A percentile compares a stretch with the other conserved stretches of the same genome.
These are phyloP conservation scores for Aegilops sharonensis DNA, from an alignment of 176 grass and related monocot species.

Conservation along the genomic window DNA sequence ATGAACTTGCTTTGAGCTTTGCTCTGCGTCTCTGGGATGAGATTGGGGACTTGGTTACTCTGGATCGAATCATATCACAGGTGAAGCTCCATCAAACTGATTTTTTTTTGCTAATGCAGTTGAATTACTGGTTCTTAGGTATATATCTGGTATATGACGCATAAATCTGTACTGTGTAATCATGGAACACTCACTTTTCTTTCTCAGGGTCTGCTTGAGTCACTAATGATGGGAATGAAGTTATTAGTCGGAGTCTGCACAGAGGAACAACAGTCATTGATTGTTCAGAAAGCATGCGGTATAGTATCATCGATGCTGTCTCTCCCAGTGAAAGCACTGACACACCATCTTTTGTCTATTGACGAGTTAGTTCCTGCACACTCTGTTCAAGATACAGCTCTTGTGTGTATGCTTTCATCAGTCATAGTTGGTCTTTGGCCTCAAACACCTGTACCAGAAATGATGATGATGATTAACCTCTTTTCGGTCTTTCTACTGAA, in stretches of 20 bases:
- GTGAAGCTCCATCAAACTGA: constrained; percentile 31
- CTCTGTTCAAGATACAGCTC: constrained; percentile 50
- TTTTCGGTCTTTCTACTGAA: constrained; percentile 62
- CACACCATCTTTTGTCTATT: constrained; percentile 19
- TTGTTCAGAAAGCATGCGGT: constrained; percentile 72
- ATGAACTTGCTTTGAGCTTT: constrained; percentile 63
- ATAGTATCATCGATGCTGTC: constrained; percentile 46
- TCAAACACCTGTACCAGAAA: constrained; percentile 67
- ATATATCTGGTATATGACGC: not conserved
- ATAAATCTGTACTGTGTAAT: constrained; percentile 14
- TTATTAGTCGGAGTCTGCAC: constrained; percentile 67
- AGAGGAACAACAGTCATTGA: constrained; percentile 67
- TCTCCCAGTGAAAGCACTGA: constrained; percentile 41
- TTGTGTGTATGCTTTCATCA: constrained; percentile 74
- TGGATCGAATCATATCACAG: constrained; percentile 47
- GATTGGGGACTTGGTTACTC: constrained; percentile 44
- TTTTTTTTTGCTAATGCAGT: constrained; percentile 5
- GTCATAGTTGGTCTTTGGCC: constrained; percentile 66
- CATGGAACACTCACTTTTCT: constrained; percentile 4
- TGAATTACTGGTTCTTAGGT: not conserved
- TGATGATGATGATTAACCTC: constrained; percentile 49
- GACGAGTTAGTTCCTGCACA: constrained; percentile 47
- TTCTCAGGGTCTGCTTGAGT: constrained; percentile 71
- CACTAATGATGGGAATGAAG: constrained; percentile 77
- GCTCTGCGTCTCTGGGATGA: constrained; percentile 65